These are phyloP conservation scores for Sarocladium strictum DNA, from an alignment of 2,329 filamentous ascomycete species.

Conservation along the genomic window DNA sequence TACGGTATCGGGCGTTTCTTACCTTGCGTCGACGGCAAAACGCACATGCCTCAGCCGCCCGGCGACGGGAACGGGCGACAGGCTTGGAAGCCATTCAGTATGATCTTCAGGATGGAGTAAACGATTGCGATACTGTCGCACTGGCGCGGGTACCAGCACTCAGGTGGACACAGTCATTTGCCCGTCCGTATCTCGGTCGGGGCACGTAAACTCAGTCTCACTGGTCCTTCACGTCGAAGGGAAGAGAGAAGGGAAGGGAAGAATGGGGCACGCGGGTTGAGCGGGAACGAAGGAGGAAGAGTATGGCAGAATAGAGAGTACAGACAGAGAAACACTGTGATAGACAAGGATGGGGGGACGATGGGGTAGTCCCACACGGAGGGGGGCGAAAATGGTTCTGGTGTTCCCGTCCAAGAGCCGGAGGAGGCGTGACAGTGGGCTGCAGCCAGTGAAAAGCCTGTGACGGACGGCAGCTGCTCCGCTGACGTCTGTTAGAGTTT, in stretches of 20 bases:
- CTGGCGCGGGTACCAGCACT: neutral
- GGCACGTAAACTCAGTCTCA: neutral
- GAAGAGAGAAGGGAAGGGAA: neutral
- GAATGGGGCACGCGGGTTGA: neutral
- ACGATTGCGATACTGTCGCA: neutral
- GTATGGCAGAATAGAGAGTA: neutral
- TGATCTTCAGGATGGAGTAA: neutral
- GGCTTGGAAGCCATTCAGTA: slow-evolving; percentile 1
- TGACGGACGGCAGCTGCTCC: too few relatives aligned
- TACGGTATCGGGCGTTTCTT: too few relatives aligned
- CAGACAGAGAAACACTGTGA: neutral
- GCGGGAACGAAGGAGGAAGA: neutral
- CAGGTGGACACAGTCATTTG: too few relatives aligned
- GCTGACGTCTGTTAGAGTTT: neutral
- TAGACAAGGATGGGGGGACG: too few relatives aligned
- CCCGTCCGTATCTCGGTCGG: neutral
- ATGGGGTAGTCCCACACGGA: too few relatives aligned
- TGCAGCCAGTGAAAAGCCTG: too few relatives aligned
- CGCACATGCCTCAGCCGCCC: slow-evolving; percentile 23
- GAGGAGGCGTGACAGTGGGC: neutral
- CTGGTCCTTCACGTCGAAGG: neutral
- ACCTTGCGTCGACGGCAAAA: slow-evolving; percentile 27
- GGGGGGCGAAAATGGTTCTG: too few relatives aligned
- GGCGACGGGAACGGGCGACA: slow-evolving; percentile 16
- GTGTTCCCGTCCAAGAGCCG: neutral